Evolutionary conservation across 176 grass and related monocot species (phyloP), one percentile per base, ranked within the genome.

Genomic region (Cenchrus purpureus): DNA sequence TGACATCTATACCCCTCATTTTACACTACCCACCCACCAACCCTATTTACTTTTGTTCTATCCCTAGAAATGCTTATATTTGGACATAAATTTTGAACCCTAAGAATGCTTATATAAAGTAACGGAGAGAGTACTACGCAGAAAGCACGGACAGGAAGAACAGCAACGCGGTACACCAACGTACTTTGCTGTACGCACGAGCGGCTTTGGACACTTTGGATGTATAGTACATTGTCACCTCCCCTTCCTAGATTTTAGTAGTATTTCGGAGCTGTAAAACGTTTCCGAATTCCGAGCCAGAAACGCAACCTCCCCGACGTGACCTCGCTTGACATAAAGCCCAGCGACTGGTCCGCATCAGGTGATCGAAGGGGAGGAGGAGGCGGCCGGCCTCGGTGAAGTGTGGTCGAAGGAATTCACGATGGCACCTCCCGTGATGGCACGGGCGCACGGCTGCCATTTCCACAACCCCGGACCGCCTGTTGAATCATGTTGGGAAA

Each of bases 391-490:
- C 1, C 70, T 85, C 68, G 52, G 4, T 85, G 51, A 85, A 85
- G 69, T 85, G 45, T 75, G 19, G 10, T n/a, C 20, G 70, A 89
- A 89, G 87, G 55, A 71, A 89, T 69, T 81, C 67, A 89, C 56
- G 61, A 16, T 84, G 49, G 6, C n/a, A 15, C 65, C 42, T 82
- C 57, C 74, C 56, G 66, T 56, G 48, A 25, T 65, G 19, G 68
- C 59, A 49, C 57, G 57, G 15, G 13, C 62, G 68, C 59, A 49
- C 57, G 57, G 15, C 13, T 70, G 37, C 19, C 34, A 51, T 83
- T 65, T 78, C 73, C 46, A 7, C 15, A 71, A 78, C 42, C 80
- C 51, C 80, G 43, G 45, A 83, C 3, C 16, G 58, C 29, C 65
- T 19, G 20, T 64, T 52, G 34, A 42, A 6, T 25, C 29, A 60